Evolutionary conservation across 1,139 yeast genomes (phyloP).

Genomic region (Komagataea norvegica): DNA sequence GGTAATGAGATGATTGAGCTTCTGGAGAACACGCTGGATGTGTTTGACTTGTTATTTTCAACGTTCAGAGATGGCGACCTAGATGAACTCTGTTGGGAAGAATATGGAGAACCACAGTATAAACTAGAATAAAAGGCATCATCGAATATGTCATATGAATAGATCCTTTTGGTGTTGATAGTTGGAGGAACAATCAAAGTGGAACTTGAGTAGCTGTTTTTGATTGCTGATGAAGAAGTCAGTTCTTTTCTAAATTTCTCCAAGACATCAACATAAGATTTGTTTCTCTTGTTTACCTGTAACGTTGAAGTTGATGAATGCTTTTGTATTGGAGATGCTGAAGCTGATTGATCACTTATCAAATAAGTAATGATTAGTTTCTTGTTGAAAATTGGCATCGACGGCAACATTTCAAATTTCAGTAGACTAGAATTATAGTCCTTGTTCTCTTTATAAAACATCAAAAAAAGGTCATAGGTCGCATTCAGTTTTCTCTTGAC

Average conservation of each 20-base stretch:
- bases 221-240: slow-evolving; percentile 23
- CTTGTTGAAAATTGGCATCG: slow-evolving; percentile 49
- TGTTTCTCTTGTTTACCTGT: background rate
- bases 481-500: slow-evolving; percentile 13
- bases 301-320: background rate
- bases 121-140: slow-evolving; percentile 66
- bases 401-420: slow-evolving; percentile 35
- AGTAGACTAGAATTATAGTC: slow-evolving; percentile 2
- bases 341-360: background rate
- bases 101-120: slow-evolving; percentile 17
- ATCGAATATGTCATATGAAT: slow-evolving; percentile 72
- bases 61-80: slow-evolving; percentile 4
- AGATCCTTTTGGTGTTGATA: slow-evolving; percentile 32
- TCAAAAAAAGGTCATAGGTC: slow-evolving; percentile 11
- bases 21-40: background rate
- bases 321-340: background rate
- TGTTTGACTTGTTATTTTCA: slow-evolving; percentile 1
- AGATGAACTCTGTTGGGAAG: slow-evolving; percentile 1
- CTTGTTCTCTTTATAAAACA: slow-evolving; percentile 1
- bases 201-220: slow-evolving; percentile 12
- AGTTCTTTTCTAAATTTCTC: slow-evolving; percentile 18
- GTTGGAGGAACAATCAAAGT: slow-evolving; percentile 13
- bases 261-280: slow-evolving; percentile 14
- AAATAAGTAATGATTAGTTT: slow-evolving; percentile 39
- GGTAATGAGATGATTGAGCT: slow-evolving; percentile 2